Conservation (phyloP, 148 eudicot genomes). For the Nepenthes gracilis region DNA sequence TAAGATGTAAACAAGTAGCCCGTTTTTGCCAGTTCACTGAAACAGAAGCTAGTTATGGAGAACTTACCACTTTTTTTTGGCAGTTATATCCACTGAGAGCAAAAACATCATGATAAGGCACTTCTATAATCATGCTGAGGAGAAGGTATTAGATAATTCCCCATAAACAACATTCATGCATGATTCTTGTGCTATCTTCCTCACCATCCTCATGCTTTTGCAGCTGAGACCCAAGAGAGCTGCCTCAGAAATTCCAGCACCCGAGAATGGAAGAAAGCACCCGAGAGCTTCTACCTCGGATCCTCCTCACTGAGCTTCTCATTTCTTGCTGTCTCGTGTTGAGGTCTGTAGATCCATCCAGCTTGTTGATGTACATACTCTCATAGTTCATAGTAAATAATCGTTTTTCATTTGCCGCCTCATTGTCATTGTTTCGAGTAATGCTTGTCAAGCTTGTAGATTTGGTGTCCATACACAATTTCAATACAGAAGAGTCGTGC, state of each 20-base stretch:
- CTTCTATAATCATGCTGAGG: constrained; percentile 65
- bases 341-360: neutral
- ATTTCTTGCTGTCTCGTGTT: neutral
- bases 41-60: neutral
- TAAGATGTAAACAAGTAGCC: neutral
- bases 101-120: constrained; percentile 68
- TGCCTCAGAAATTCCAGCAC: constrained; percentile 43
- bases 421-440: no score
- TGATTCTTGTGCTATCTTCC: neutral
- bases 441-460: no score
- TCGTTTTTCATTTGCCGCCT: no score
- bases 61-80: constrained; percentile 4
- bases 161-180: neutral
- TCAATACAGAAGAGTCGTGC: no score
- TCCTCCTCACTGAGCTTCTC: constrained; percentile 10
- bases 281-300: constrained; percentile 47
- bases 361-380: neutral
- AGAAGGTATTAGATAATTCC: constrained; percentile 36
- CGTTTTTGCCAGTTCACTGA: neutral
- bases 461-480: no score
- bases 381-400: no score
- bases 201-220: neutral
- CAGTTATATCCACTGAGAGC: constrained; percentile 67
- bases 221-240: constrained; percentile 63
- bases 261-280: constrained; percentile 51